phyloP scores from a whole-genome alignment of 163 green algal species.

The Chloroidium sp. region DNA sequence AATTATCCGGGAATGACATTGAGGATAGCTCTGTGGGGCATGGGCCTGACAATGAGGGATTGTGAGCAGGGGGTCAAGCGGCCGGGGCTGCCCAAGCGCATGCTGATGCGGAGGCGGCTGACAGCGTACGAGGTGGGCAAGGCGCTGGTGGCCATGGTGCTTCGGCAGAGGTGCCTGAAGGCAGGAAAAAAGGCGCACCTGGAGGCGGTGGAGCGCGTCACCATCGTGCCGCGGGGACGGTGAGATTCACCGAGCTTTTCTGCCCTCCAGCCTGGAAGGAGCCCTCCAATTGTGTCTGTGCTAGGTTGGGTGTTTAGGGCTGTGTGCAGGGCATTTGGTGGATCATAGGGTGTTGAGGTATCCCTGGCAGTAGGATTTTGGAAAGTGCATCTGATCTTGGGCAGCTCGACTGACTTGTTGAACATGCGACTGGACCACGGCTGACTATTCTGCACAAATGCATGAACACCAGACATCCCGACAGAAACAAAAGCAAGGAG shows the following conservation, averaged over 20 bases:
- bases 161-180: conserved; percentile 24
- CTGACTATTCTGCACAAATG: too few species aligned
- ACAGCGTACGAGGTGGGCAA: conserved; percentile 55
- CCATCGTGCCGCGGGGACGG: conserved; percentile 41
- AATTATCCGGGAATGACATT: neutral
- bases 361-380: too few species aligned
- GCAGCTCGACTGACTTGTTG: too few species aligned
- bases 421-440: too few species aligned
- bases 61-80: conserved; percentile 54
- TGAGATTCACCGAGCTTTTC: neutral
- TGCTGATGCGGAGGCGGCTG: conserved; percentile 22
- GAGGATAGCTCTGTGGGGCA: neutral
- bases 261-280: too few species aligned
- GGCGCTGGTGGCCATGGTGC: conserved; percentile 54
- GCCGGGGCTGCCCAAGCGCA: conserved; percentile 40
- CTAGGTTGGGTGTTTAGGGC: too few species aligned
- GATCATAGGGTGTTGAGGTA: too few species aligned
- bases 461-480: too few species aligned
- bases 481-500: too few species aligned
- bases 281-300: too few species aligned
- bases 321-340: too few species aligned
- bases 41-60: neutral
- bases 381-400: too few species aligned
- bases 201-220: conserved; percentile 70
- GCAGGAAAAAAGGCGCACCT: conserved; percentile 31